Base-by-base conservation (phyloP, 2,329 filamentous ascomycete species). In the Rutstroemia sp. region DNA sequence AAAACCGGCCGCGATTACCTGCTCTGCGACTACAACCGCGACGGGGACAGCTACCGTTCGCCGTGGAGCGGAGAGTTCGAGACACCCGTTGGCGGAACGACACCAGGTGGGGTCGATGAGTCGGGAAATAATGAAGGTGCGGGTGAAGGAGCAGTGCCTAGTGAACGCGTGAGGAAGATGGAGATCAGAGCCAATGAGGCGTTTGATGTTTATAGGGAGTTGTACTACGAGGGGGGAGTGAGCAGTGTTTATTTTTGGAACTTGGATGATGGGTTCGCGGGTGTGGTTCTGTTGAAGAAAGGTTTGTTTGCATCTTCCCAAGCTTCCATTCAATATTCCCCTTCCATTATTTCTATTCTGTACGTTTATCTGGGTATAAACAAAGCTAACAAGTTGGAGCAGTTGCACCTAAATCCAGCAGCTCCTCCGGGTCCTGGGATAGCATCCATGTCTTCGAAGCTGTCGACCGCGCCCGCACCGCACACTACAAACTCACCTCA, bases 21-120 rank as follows among this genome's bases (percentile, higher is more conserved):
- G 51, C 88, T 96, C 68, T 99, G 94, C 79, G 94, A 99, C 81
- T 99, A 99, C 81, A 99, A 99, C 80, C 92, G 94, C 63, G 94
- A 99, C 74, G 94, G 94, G 61, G 92, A 96, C 76, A 95, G 88
- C 75, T 96, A 96, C 81, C 88, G 94, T 61, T 95, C 89, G 63
- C 94, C 94, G n/a, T 99, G 94, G 94, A 94, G 87, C 75, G 97
- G 97, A 75, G 88, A 96, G 74, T 99, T 99, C 73, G 91, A 97
- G 71, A 94, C 92, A 17, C 88, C 91, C 14, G 80, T 96, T 58
- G 86, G 88, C 63, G 80, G 80, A 63, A 80, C 78, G 50, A 81
- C 83, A 49, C 69, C 70, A 0, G 78, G 78, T 25, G 80, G 77
- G 27, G 74, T 79, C 3, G 76, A 78, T 8, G 73, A 75, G 12